Percentiles rank a stretch among this genome's conserved stretches.
Conservation (phyloP, 1,139 yeast species). For the Arxiozyma heterogenica region DNA sequence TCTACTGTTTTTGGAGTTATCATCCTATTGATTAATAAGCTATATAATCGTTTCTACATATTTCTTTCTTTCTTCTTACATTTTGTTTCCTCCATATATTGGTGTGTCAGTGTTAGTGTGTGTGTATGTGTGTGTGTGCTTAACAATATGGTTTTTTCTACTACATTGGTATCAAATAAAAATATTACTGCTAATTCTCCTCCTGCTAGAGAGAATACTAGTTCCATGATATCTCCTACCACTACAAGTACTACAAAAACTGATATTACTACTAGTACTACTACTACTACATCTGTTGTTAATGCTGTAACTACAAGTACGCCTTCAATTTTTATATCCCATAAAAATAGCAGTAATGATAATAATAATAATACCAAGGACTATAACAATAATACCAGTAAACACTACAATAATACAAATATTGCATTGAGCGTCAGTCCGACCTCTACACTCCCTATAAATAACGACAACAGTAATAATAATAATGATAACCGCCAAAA, state of each 20-base stretch:
- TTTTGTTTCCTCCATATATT: too few species aligned
- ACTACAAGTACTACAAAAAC: not conserved
- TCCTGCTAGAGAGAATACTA: not conserved
- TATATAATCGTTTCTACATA: too few species aligned
- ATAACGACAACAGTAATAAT: not conserved
- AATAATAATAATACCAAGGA: not conserved
- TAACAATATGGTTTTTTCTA: not conserved
- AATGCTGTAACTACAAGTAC: not conserved
- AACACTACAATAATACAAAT: not conserved
- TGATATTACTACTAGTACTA: not conserved
- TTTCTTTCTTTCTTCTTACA: too few species aligned
- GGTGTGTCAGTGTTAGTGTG: too few species aligned
- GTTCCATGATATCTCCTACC: not conserved
- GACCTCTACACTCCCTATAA: constrained; percentile 1
- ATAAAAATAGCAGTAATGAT: not conserved
- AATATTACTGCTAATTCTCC: not conserved
- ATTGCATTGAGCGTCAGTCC: constrained; percentile 5
- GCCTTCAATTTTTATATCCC: not conserved
- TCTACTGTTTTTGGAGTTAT: too few species aligned
- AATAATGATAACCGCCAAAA: not conserved
- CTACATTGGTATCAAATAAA: not conserved
- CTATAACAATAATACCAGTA: too few species aligned
- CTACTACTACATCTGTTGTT: not conserved
- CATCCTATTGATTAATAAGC: too few species aligned
- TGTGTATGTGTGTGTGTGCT: too few species aligned